phyloP scores from a whole-genome alignment of 441 rosid genomes.

The Gossypium laxum region DNA sequence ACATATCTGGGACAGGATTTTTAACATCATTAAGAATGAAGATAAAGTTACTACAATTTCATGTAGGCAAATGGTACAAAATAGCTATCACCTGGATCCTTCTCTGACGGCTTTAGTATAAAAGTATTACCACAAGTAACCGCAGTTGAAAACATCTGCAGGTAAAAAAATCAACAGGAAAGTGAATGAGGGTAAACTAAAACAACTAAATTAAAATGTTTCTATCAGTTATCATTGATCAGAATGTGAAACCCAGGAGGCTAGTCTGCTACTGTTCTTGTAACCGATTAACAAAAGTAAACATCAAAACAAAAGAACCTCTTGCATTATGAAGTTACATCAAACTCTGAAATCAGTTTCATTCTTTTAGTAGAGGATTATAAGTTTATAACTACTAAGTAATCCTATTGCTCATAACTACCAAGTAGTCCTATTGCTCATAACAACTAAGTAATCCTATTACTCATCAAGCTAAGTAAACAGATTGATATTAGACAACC shows the following conservation, averaged over 20 bases:
- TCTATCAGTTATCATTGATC: background rate
- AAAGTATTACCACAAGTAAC: constrained; percentile 84
- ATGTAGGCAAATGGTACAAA: background rate
- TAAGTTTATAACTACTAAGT: constrained; percentile 14
- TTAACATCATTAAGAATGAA: background rate
- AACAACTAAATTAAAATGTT: background rate
- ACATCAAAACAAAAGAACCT: background rate
- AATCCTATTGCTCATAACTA: background rate
- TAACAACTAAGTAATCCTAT: constrained; percentile 12
- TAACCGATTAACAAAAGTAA: background rate
- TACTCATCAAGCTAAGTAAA: background rate
- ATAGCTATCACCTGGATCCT: constrained; percentile 60
- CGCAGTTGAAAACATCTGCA: constrained; percentile 90
- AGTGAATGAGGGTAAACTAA: background rate
- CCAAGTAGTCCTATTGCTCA: constrained; percentile 10
- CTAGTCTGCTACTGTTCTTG: background rate
- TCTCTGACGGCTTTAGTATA: constrained; percentile 85
- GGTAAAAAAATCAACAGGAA: background rate
- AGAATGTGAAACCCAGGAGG: background rate
- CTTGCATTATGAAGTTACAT: background rate
- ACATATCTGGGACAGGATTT: background rate
- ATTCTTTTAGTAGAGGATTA: background rate
- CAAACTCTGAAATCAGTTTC: background rate
- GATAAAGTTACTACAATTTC: background rate
- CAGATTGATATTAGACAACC: background rate